Conservation (phyloP, 2,329 filamentous ascomycete species). For the Sporothrix variecibatus region DNA sequence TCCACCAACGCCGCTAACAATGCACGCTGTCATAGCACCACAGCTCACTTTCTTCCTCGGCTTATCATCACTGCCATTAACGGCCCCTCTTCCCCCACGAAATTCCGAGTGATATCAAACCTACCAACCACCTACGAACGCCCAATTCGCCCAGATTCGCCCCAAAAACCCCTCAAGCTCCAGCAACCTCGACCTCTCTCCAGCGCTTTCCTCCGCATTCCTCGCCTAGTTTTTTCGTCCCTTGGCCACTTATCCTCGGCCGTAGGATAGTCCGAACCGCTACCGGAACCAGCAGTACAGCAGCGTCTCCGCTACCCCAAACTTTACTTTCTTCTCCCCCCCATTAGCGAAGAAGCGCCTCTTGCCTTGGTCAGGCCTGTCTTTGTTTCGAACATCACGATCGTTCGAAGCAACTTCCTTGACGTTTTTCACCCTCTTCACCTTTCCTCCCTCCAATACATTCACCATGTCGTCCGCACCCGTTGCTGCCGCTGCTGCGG, state of each 20-base stretch:
- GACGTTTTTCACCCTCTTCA: background rate
- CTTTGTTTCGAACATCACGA: slow-evolving; percentile 23
- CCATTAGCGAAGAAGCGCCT: slow-evolving; percentile 76
- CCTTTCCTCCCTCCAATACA: slow-evolving; percentile 38
- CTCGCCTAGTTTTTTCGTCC: background rate
- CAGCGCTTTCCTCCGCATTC: slow-evolving; percentile 4
- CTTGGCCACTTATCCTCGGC: slow-evolving; percentile 23
- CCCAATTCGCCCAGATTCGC: background rate
- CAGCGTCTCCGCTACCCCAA: slow-evolving; percentile 26
- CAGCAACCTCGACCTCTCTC: background rate
- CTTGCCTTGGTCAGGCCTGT: slow-evolving; percentile 98
- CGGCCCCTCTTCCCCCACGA: slow-evolving; percentile 10
- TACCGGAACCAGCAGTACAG: slow-evolving; percentile 7
- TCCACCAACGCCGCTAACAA: slow-evolving; percentile 13
- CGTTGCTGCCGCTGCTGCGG: slow-evolving; percentile 54
- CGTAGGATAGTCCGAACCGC: slow-evolving; percentile 27
- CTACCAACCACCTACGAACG: background rate
- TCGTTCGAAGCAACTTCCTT: slow-evolving; percentile 22
- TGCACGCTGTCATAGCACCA: background rate
- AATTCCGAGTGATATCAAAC: slow-evolving; percentile 9
- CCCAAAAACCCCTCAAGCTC: slow-evolving; percentile 15
- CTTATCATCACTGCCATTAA: slow-evolving; percentile 21
- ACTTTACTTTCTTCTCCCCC: slow-evolving; percentile 25
- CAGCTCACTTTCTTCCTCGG: slow-evolving; percentile 18
- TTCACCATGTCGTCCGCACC: slow-evolving; percentile 63